Evolutionary conservation across 495 filamentous ascomycete species (phyloP).

Genomic region (Penicillium roqueforti): DNA sequence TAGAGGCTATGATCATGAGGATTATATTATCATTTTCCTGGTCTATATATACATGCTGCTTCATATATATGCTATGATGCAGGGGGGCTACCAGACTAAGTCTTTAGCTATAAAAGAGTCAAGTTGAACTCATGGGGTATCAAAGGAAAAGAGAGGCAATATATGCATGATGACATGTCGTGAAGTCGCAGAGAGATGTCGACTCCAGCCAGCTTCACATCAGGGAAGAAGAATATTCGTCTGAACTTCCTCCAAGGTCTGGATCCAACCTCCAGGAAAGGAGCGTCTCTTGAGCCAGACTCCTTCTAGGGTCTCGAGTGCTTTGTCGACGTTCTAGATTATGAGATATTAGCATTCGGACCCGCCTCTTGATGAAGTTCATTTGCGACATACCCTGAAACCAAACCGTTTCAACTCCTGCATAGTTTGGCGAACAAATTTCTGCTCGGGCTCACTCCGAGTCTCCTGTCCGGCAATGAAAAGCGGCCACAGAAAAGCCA

Average conservation of each 20-base stretch:
- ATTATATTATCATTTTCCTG: neutral
- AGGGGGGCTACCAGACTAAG: neutral
- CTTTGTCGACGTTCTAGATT: constrained; percentile 36
- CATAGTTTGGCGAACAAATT: constrained; percentile 37
- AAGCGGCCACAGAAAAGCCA: constrained; percentile 38
- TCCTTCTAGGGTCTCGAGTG: constrained; percentile 31
- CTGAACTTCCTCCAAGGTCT: constrained; percentile 37
- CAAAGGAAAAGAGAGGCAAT: neutral
- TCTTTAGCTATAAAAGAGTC: neutral
- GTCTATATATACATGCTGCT: constrained; percentile 1
- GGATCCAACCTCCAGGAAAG: constrained; percentile 38
- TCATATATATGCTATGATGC: neutral
- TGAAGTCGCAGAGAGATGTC: neutral
- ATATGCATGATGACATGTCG: neutral
- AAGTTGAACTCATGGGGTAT: neutral
- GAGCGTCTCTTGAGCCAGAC: constrained; percentile 38
- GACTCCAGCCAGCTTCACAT: neutral
- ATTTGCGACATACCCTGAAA: constrained; percentile 27
- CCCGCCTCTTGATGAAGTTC: neutral
- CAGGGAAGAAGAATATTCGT: constrained; percentile 34
- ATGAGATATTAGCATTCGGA: constrained; percentile 2
- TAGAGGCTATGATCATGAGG: too few species aligned
- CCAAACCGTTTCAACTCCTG: constrained; percentile 34
- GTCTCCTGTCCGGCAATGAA: constrained; percentile 40
- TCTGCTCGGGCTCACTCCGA: constrained; percentile 31